Conservation (phyloP, 768 basidiomycete genomes). For the Pleurotus pulmonarius region DNA sequence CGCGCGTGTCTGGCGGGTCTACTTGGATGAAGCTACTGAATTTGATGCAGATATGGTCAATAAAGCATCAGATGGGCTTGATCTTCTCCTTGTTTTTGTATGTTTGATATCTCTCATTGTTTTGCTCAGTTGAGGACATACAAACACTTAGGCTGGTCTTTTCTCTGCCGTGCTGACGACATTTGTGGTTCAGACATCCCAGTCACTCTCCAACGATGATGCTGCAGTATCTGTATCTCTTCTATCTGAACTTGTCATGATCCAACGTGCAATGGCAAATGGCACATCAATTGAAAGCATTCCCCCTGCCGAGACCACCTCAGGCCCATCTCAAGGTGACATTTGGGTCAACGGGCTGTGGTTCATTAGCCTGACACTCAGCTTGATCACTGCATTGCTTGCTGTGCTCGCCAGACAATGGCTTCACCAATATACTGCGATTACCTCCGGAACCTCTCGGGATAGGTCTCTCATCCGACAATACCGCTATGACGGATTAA, state of each 20-base stretch:
- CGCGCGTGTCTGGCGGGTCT: constrained; percentile 32
- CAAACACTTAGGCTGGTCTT: constrained; percentile 25
- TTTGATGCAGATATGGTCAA: constrained; percentile 31
- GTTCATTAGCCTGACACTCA: constrained; percentile 39
- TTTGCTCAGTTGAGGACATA: background rate
- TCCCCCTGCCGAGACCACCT: background rate
- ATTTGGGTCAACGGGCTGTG: constrained; percentile 39
- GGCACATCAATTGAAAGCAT: background rate
- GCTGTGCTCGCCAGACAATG: constrained; percentile 47
- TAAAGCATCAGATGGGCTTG: constrained; percentile 35
- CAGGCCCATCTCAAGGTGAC: constrained; percentile 9
- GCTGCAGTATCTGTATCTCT: background rate
- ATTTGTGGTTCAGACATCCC: constrained; percentile 28
- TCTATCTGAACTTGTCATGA: background rate
- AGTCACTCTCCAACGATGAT: constrained; percentile 2
- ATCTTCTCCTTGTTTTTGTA: constrained; percentile 41
- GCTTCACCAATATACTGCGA: constrained; percentile 31
- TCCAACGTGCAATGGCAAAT: background rate
- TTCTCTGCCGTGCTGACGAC: constrained; percentile 37
- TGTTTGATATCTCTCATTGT: constrained; percentile 13
- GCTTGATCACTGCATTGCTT: constrained; percentile 36
- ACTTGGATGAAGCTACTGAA: constrained; percentile 35
- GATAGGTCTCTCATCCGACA: constrained; percentile 35
- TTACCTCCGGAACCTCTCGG: constrained; percentile 32
- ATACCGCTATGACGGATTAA: constrained; percentile 29